Conservation (phyloP, 805 yeast genomes). For the Pichia eremophila region DNA sequence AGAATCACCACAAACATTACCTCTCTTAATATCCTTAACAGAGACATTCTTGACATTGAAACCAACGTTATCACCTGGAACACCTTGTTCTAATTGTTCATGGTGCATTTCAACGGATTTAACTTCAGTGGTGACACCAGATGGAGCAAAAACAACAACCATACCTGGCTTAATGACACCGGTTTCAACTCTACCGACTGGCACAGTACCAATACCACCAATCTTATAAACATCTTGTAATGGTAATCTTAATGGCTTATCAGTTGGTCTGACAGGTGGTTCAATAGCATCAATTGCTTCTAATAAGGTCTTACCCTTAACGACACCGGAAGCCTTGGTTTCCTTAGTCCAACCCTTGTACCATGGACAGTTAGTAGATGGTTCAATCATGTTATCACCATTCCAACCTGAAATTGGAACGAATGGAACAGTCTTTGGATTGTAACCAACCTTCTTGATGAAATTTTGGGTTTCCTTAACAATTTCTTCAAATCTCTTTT, state of each 20-base stretch:
- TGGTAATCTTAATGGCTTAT: slow-evolving; percentile 83
- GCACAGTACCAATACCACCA: slow-evolving; percentile 88
- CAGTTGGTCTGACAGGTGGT: slow-evolving; percentile 73
- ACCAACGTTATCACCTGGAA: slow-evolving; percentile 89
- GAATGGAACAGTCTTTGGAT: slow-evolving; percentile 74
- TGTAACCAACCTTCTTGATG: slow-evolving; percentile 80
- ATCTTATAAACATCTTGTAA: slow-evolving; percentile 89
- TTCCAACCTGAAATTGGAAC: slow-evolving; percentile 90
- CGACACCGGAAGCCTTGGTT: slow-evolving; percentile 56
- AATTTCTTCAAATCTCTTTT: slow-evolving; percentile 72
- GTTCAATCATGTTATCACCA: slow-evolving; percentile 90
- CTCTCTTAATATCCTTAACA: slow-evolving; percentile 83
- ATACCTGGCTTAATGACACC: slow-evolving; percentile 88
- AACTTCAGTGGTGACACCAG: slow-evolving; percentile 83
- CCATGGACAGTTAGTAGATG: slow-evolving; percentile 78
- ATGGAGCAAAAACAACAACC: slow-evolving; percentile 61
- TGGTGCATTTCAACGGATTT: slow-evolving; percentile 87
- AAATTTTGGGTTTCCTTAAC: slow-evolving; percentile 68
- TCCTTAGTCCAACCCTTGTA: slow-evolving; percentile 80
- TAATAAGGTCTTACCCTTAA: slow-evolving; percentile 72
- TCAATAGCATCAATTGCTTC: slow-evolving; percentile 80
- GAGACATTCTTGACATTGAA: slow-evolving; percentile 88
- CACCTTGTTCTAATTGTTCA: slow-evolving; percentile 68
- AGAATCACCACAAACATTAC: slow-evolving; percentile 89
- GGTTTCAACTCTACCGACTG: slow-evolving; percentile 91